phyloP scores from a whole-genome alignment of 345 rosid genomes.

The Dovyalis caffra region DNA sequence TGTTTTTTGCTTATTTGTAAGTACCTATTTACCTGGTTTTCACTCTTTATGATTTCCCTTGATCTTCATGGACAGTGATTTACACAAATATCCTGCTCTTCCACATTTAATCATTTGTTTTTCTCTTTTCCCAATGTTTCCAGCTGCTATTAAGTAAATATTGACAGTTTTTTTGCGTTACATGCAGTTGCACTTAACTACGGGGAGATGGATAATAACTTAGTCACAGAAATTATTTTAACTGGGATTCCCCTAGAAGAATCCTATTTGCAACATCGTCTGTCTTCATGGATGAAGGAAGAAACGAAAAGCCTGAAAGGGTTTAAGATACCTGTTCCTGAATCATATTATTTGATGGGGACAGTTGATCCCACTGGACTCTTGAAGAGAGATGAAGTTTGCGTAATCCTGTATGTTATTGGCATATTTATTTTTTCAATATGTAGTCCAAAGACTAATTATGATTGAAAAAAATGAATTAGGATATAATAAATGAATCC shows the following conservation, averaged over 20 bases:
- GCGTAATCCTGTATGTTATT: conserved; percentile 70
- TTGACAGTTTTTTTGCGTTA: conserved; percentile 1
- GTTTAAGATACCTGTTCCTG: conserved; percentile 60
- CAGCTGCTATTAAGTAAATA: conserved; percentile 1
- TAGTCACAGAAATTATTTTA: conserved; percentile 47
- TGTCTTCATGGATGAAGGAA: conserved; percentile 35
- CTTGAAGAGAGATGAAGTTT: conserved; percentile 65
- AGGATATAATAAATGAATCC: too few species aligned
- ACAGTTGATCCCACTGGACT: conserved; percentile 73
- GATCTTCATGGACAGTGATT: too few species aligned
- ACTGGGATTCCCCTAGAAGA: conserved; percentile 73
- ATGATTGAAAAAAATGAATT: too few species aligned
- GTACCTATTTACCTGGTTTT: too few species aligned
- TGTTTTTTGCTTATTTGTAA: too few species aligned
- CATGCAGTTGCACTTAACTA: conserved; percentile 45
- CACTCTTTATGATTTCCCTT: too few species aligned
- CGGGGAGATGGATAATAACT: conserved; percentile 52
- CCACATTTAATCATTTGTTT: background rate
- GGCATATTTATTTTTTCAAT: background rate
- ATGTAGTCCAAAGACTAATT: background rate
- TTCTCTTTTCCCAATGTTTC: background rate
- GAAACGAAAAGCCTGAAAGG: conserved; percentile 51
- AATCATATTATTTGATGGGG: conserved; percentile 81
- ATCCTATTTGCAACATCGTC: conserved; percentile 43
- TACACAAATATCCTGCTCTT: too few species aligned